Percentiles rank a stretch among this genome's conserved stretches.
phyloP scores from a whole-genome alignment of 192 early-diverging fungal genomes.

The Entomortierella lignicola region DNA sequence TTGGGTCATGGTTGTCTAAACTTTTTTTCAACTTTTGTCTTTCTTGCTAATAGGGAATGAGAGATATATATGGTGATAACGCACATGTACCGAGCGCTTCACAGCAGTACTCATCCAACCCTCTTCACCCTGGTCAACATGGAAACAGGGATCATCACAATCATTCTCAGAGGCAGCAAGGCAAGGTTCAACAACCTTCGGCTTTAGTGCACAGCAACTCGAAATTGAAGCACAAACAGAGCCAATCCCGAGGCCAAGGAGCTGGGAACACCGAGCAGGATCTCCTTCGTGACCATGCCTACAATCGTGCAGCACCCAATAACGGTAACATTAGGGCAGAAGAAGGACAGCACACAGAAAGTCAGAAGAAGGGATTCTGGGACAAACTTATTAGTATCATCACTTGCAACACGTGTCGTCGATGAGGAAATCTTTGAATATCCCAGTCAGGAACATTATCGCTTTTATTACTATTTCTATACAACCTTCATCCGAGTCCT shows the following conservation, averaged over 20 bases:
- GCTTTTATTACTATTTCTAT: neutral
- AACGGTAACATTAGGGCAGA: conserved; percentile 24
- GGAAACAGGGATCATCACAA: conserved; percentile 20
- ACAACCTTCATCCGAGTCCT: neutral
- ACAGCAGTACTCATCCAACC: conserved; percentile 39
- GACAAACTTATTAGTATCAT: conserved; percentile 58
- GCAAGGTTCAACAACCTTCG: conserved; percentile 35
- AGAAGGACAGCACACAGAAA: conserved; percentile 28
- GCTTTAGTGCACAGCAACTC: conserved; percentile 49
- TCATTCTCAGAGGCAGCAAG: conserved; percentile 31
- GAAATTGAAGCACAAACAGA: conserved; percentile 50
- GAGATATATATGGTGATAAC: conserved; percentile 21
- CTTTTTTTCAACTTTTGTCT: neutral
- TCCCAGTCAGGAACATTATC: neutral
- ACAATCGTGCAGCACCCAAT: conserved; percentile 43
- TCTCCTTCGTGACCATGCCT: conserved; percentile 44
- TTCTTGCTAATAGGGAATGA: conserved; percentile 14
- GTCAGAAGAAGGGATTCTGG: conserved; percentile 55
- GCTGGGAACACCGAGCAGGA: conserved; percentile 32
- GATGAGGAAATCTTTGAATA: neutral
- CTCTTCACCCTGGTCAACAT: conserved; percentile 33
- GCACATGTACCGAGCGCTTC: conserved; percentile 24
- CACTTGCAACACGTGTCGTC: conserved; percentile 58
- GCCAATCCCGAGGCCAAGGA: conserved; percentile 13
- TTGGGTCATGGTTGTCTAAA: neutral